A percentile compares a stretch with the other conserved stretches of the same genome.
phyloP scores from a whole-genome alignment of 2,329 filamentous ascomycete species.

The Penicillium expansum region DNA sequence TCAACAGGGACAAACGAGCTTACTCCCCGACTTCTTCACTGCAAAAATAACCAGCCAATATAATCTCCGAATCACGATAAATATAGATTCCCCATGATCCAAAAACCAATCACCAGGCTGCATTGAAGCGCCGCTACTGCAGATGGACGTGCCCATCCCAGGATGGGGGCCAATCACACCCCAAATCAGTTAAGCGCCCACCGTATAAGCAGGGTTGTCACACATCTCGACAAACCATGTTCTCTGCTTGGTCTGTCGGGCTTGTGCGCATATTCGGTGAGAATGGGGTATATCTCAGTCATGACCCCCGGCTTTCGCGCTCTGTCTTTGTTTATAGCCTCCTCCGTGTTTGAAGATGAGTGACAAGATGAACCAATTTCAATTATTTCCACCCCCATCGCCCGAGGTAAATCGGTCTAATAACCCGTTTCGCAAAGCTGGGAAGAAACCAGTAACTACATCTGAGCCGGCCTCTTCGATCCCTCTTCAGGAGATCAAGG shows the following conservation, averaged over 20 bases:
- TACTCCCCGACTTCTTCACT: conserved; percentile 6
- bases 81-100: neutral
- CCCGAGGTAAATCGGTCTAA: conserved; percentile 29
- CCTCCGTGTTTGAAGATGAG: neutral
- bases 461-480: conserved; percentile 27
- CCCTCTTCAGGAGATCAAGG: conserved; percentile 31
- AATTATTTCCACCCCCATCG: conserved; percentile 41
- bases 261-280: neutral
- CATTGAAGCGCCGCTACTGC: conserved; percentile 23
- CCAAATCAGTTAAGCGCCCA: conserved; percentile 30
- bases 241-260: conserved; percentile 1
- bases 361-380: conserved; percentile 38
- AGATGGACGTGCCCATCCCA: conserved; percentile 16
- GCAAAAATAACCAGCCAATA: conserved; percentile 4
- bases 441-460: conserved; percentile 24
- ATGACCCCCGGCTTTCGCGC: conserved; percentile 16
- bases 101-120: conserved; percentile 14
- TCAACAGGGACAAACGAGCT: neutral
- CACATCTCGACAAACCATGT: conserved; percentile 10
- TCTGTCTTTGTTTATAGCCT: conserved; percentile 8
- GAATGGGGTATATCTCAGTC: conserved; percentile 24
- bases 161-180: conserved; percentile 22
- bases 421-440: conserved; percentile 35
- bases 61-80: neutral
- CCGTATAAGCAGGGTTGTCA: conserved; percentile 26